Base-by-base conservation (phyloP, 106 monocot species). In the Dendrobium catenatum region DNA sequence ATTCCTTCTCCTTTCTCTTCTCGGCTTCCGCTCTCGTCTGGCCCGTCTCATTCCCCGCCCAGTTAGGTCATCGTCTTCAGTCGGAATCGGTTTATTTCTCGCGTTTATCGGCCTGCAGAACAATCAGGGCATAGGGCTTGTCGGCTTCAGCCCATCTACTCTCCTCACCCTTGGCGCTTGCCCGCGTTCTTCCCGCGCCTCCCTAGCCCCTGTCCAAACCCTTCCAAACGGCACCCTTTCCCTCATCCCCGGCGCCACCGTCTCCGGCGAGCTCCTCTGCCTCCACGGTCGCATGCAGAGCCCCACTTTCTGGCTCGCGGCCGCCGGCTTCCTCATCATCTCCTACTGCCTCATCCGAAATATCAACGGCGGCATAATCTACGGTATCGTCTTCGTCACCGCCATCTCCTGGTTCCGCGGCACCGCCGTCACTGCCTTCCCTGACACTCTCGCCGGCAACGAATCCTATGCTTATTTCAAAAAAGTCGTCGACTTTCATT, bases 231-330 rank as follows among this genome's bases (percentile, higher is more conserved):
- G 87, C 78, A 87, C 83, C 70, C 43, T 80, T 66, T 17, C 44
- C 22, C 82, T 86, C 47, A 74, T 86, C 59, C 81, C 86, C 31
- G 86, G 86, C 46, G 86, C 61, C 80, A 81, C 87, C 73, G 80
- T 78, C 49, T 87, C 83, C 42, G 77, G 78, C 47, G 81, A 58
- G 46, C 78, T 87, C 58, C 76, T 87, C 43, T 87, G 87, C 83
- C 83, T 87, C 51, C 83, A 87, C 73, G 78, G 78, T 48, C 77
- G 73, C 3, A 87, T 87, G 87, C 72, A 77, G 79, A 87, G 83
- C 87, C 83, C 87, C 29, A 87, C 87, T 16, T 87, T 87, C 80
- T 87, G 87, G 87, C 87, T 87, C 72, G 87, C 68, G 73, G 78
- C 66, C 83, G 80, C 58, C 29, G 86, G 87, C 44, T 84, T 87